Evolutionary conservation across 176 grass and related monocot species (phyloP).

Genomic region (Oryza meridionalis): DNA sequence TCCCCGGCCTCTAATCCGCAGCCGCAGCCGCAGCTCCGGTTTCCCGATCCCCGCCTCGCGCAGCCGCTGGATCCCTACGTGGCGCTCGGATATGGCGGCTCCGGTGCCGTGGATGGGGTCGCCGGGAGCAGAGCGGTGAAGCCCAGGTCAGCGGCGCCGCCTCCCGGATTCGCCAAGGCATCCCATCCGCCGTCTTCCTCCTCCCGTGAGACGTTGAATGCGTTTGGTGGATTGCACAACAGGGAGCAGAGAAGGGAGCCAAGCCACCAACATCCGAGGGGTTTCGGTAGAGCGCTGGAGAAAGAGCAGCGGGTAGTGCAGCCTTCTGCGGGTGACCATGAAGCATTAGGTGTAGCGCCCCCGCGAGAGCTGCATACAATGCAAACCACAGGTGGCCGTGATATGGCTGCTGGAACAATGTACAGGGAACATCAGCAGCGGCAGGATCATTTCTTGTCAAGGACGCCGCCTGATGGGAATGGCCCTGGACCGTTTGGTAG

Average conservation of each 20-base stretch:
- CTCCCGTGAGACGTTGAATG: conserved; percentile 9
- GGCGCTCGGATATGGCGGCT: conserved; percentile 15
- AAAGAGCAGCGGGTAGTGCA: conserved; percentile 13
- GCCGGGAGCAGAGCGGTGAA: conserved; percentile 26
- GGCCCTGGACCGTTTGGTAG: conserved; percentile 1
- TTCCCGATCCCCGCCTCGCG: conserved; percentile 36
- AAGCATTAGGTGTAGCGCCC: neutral
- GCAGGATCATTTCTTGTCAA: conserved; percentile 37
- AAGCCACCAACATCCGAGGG: conserved; percentile 13
- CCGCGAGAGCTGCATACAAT: conserved; percentile 4
- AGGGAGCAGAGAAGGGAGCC: conserved; percentile 22
- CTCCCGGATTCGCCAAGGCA: conserved; percentile 49
- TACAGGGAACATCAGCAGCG: conserved; percentile 39
- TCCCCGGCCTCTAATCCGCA: conserved; percentile 21
- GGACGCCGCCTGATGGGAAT: conserved; percentile 26
- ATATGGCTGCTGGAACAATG: conserved; percentile 15
- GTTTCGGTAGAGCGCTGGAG: conserved; percentile 18
- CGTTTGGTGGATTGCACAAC: conserved; percentile 25
- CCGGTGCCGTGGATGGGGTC: conserved; percentile 37
- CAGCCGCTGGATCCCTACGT: conserved; percentile 27
- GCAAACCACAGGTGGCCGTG: conserved; percentile 8
- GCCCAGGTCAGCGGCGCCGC: conserved; percentile 38
- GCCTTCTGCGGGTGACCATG: neutral
- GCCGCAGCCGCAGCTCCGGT: conserved; percentile 11
- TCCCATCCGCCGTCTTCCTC: neutral